A percentile compares a stretch with the other conserved stretches of the same genome.
Evolutionary conservation across 192 early-diverging fungal genomes (phyloP).

Genomic region (Gigaspora rosea): DNA sequence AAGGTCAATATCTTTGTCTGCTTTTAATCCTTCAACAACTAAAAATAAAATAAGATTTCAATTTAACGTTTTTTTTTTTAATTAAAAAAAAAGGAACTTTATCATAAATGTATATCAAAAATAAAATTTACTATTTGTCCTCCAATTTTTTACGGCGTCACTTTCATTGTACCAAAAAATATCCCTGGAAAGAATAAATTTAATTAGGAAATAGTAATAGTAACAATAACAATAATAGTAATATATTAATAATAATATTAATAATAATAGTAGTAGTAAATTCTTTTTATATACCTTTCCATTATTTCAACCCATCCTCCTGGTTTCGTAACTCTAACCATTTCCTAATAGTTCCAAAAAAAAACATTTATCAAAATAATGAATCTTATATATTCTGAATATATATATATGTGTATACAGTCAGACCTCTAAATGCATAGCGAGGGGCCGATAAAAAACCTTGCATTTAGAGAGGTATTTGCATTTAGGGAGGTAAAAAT

Average conservation of each 20-base stretch:
- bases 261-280: not conserved
- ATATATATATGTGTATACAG: too few relatives aligned
- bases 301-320: constrained; percentile 47
- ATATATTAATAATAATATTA: too few relatives aligned
- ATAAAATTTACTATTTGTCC: not conserved
- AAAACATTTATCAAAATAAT: not conserved
- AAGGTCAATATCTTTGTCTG: constrained; percentile 11
- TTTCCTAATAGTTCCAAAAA: not conserved
- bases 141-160: not conserved
- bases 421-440: too few relatives aligned
- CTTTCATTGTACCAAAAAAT: not conserved
- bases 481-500: too few relatives aligned
- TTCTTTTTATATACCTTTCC: constrained; percentile 26
- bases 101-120: too few relatives aligned
- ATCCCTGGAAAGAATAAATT: not conserved
- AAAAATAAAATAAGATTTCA: constrained; percentile 1
- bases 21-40: constrained; percentile 2
- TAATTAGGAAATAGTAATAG: not conserved
- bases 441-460: too few relatives aligned
- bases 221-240: not conserved
- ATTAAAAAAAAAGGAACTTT: too few relatives aligned
- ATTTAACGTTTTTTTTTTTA: too few relatives aligned
- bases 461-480: too few relatives aligned
- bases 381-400: too few relatives aligned
- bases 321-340: constrained; percentile 39